phyloP scores from a whole-genome alignment of 1,284 basidiomycete species.

The Xerocomus amazonicus region DNA sequence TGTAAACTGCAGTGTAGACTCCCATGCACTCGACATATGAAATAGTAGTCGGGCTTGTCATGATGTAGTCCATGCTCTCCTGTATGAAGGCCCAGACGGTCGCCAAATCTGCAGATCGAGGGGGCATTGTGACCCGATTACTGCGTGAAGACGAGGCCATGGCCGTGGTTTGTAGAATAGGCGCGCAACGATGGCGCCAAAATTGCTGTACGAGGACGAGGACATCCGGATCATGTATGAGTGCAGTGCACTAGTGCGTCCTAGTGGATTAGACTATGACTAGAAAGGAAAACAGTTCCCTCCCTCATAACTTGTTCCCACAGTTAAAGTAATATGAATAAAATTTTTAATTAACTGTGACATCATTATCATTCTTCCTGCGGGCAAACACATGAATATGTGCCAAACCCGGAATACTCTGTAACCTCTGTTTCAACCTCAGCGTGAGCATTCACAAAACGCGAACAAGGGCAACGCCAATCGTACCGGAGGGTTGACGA shows the following conservation, averaged over 20 bases:
- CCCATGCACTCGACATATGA: constrained; percentile 91
- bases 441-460: background rate
- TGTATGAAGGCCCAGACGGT: constrained; percentile 90
- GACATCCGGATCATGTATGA: too few species aligned
- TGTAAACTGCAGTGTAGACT: constrained; percentile 92
- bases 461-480: background rate
- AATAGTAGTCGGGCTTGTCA: constrained; percentile 86
- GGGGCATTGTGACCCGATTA: constrained; percentile 47
- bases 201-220: too few species aligned
- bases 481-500: constrained; percentile 77
- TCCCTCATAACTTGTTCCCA: too few species aligned
- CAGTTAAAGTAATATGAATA: too few species aligned
- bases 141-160: constrained; percentile 24
- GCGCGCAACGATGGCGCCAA: too few species aligned
- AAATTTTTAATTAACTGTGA: background rate
- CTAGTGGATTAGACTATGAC: too few species aligned
- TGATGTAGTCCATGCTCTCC: constrained; percentile 90
- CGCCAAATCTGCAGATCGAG: constrained; percentile 65
- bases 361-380: constrained; percentile 38
- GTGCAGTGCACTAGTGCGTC: too few species aligned
- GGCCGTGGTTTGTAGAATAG: constrained; percentile 20
- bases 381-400: constrained; percentile 80
- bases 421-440: constrained; percentile 52
- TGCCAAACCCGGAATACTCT: constrained; percentile 73
- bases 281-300: too few species aligned